Evolutionary conservation across 108 stramenopile genomes (phyloP).

Genomic region (Stephanodiscus triporus): DNA sequence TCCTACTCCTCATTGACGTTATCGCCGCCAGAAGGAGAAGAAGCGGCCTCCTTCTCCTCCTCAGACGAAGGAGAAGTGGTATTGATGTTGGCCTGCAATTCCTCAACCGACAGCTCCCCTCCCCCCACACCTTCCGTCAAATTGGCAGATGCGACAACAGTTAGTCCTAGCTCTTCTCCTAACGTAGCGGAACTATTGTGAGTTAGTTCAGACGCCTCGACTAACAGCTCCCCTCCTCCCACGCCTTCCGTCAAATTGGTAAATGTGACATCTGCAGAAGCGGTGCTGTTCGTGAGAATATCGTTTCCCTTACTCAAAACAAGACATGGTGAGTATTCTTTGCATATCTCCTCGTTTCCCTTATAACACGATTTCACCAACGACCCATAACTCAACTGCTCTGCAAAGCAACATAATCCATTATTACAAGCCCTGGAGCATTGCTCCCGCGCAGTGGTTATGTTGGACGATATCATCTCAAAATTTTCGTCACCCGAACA

Average conservation of each 20-base stretch:
- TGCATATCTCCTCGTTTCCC: constrained; percentile 15
- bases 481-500: constrained; percentile 17
- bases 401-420: constrained; percentile 32
- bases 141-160: constrained; percentile 4
- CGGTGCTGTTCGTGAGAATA: background rate
- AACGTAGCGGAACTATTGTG: background rate
- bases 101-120: too few species aligned
- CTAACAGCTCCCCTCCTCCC: too few species aligned
- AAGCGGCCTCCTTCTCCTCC: too few species aligned
- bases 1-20: too few species aligned
- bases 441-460: constrained; percentile 10
- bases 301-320: constrained; percentile 3
- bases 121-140: too few species aligned
- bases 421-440: constrained; percentile 17
- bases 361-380: constrained; percentile 15
- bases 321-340: constrained; percentile 6
- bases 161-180: constrained; percentile 2
- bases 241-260: background rate
- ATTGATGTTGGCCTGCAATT: too few species aligned
- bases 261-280: background rate
- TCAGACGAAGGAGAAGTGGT: too few species aligned
- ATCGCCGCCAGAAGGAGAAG: too few species aligned
- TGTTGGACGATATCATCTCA: constrained; percentile 11
- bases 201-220: background rate
- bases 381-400: constrained; percentile 21